These are phyloP conservation scores for Mycogone perniciosa DNA, from an alignment of 2,329 filamentous ascomycete genomes.

Conservation along the genomic window DNA sequence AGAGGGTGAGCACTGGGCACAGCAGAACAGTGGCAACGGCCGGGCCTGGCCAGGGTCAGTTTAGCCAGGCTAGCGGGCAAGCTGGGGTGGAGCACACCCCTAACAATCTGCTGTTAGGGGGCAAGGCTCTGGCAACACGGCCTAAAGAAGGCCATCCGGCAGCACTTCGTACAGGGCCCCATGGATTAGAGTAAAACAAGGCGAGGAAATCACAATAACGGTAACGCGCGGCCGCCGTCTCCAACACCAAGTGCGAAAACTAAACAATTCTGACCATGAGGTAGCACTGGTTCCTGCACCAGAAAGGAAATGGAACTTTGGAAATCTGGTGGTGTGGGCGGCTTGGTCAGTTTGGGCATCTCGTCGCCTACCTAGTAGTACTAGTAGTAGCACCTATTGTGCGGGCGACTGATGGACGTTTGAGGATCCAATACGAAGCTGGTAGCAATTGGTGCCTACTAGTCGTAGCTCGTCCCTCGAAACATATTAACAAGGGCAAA, in stretches of 20 bases:
- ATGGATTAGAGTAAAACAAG: neutral
- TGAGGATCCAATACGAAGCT: too few species aligned
- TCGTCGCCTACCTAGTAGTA: neutral
- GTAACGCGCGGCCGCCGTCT: slow-evolving; percentile 8
- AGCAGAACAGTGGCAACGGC: slow-evolving; percentile 14
- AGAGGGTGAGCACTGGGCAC: slow-evolving; percentile 9
- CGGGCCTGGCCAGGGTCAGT: slow-evolving; percentile 13
- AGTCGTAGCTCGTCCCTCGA: too few species aligned
- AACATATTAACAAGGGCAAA: too few species aligned
- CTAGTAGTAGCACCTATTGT: too few species aligned
- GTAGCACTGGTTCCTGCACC: slow-evolving; percentile 12
- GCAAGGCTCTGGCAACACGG: slow-evolving; percentile 2
- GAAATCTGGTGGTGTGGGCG: slow-evolving; percentile 3
- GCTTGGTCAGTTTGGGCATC: neutral
- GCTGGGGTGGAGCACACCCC: slow-evolving; percentile 11
- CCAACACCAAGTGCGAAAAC: neutral
- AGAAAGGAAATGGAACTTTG: slow-evolving; percentile 5
- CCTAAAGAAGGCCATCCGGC: neutral
- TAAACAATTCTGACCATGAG: neutral
- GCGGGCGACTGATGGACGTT: too few species aligned
- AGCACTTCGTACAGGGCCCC: neutral
- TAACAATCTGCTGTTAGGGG: slow-evolving; percentile 12
- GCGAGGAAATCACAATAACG: neutral
- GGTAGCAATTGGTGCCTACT: too few species aligned
- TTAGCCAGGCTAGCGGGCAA: slow-evolving; percentile 10